Conservation (phyloP, 2,329 filamentous ascomycete species). For the Ophiostoma sp. region DNA sequence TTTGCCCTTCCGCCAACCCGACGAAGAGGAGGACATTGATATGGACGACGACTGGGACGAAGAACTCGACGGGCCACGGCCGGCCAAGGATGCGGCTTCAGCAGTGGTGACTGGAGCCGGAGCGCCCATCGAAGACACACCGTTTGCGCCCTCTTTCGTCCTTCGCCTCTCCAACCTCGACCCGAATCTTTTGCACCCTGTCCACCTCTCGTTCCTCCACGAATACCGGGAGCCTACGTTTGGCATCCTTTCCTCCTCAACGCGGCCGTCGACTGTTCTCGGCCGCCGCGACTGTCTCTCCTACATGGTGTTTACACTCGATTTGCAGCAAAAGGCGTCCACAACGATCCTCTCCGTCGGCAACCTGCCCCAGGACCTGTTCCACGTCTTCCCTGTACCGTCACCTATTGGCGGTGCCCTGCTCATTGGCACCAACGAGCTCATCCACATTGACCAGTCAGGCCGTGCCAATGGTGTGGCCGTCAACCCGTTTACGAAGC, state of each 20-base stretch:
- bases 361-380: slow-evolving; percentile 83
- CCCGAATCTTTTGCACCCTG: slow-evolving; percentile 79
- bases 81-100: slow-evolving; percentile 45
- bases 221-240: slow-evolving; percentile 98
- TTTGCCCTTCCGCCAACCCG: slow-evolving; percentile 82
- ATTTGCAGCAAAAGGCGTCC: slow-evolving; percentile 88
- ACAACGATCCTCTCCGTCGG: slow-evolving; percentile 87
- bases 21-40: slow-evolving; percentile 71
- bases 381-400: slow-evolving; percentile 77
- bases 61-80: slow-evolving; percentile 69
- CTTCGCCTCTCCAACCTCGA: slow-evolving; percentile 87
- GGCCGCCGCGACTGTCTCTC: slow-evolving; percentile 82
- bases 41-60: slow-evolving; percentile 84
- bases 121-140: slow-evolving; percentile 61
- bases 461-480: slow-evolving; percentile 91
- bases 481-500: slow-evolving; percentile 85
- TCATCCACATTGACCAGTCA: slow-evolving; percentile 94
- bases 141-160: slow-evolving; percentile 90
- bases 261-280: slow-evolving; percentile 71
- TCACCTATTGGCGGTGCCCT: slow-evolving; percentile 85
- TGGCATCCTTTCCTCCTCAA: slow-evolving; percentile 81
- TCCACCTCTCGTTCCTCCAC: slow-evolving; percentile 89
- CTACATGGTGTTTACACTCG: slow-evolving; percentile 93
- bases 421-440: slow-evolving; percentile 81
- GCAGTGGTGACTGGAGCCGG: slow-evolving; percentile 45